Evolutionary conservation across 306 rosid species (phyloP).

Genomic region (Albizia julibrissin): DNA sequence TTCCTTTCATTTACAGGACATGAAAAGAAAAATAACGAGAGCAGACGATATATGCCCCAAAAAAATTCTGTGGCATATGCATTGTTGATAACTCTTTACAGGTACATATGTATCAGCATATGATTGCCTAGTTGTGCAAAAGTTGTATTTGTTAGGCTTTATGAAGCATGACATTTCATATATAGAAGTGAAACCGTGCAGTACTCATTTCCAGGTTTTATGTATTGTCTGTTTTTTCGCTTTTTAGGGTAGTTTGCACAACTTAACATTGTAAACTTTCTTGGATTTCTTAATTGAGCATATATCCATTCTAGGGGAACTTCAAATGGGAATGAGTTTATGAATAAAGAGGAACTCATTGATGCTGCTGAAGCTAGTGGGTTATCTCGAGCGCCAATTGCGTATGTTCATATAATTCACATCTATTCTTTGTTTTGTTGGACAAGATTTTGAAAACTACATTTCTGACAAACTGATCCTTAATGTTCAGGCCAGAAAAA

Average conservation of each 20-base stretch:
- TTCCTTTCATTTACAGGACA: slow-evolving; percentile 48
- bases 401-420: slow-evolving; percentile 48
- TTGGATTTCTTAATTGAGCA: slow-evolving; percentile 25
- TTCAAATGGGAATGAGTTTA: slow-evolving; percentile 74
- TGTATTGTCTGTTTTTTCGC: neutral
- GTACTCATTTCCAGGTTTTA: neutral
- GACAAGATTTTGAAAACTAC: slow-evolving; percentile 5
- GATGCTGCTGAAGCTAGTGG: slow-evolving; percentile 97
- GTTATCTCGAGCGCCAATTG: slow-evolving; percentile 78
- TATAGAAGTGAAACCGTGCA: neutral
- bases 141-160: slow-evolving; percentile 5
- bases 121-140: neutral
- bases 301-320: slow-evolving; percentile 58
- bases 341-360: slow-evolving; percentile 87
- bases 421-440: slow-evolving; percentile 19
- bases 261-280: neutral
- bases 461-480: slow-evolving; percentile 32
- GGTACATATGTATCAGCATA: slow-evolving; percentile 36
- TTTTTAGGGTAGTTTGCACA: neutral
- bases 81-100: slow-evolving; percentile 72
- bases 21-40: slow-evolving; percentile 56
- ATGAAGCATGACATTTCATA: neutral
- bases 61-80: slow-evolving; percentile 89
- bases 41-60: slow-evolving; percentile 73
- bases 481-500: slow-evolving; percentile 68